Base-by-base conservation (phyloP, 176 grass and related monocot species). In the Stipa capillata region DNA sequence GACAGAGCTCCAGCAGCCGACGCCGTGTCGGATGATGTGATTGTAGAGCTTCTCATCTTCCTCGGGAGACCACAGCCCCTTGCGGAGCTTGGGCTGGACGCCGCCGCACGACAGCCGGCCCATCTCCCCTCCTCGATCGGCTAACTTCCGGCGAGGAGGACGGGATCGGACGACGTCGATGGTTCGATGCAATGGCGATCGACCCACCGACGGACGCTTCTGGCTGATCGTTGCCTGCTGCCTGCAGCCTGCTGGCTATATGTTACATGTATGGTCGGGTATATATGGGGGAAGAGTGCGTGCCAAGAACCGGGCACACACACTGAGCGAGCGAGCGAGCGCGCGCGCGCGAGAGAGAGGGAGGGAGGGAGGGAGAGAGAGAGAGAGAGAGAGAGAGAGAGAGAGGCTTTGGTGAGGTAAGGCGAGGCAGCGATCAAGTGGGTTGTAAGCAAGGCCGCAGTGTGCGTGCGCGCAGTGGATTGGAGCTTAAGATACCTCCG, bases 31-130 rank as follows among this genome's bases (percentile, higher is more conserved):
- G 72, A 94, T 87, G 92, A 94, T 89, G 89, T 94, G 92, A 71
- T 85, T 83, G 89, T 92, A 94, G 27, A 94, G 85, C 92, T 92
- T 94, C 78, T 94, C 89, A 80, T 94, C 92, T 60, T 94, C 92
- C 82, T 92, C 92, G 12, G 92, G 92, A 18, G 92, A 94, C 92
- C 92, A 94, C 9, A 94, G 79, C 24, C 92, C 92, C 82, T 92
- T 94, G 37, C 92, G 85, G 51, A 94, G 89, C 89, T 94, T 94
- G 54, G 85, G 49, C 84, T 85, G 84, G 72, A 82, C 85, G 53
- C 77, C 81, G 87, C 83, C 69, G 71, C 80, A 78, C 52, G 84
- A 74, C 45, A 82, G 84, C 56, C 92, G 84, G 65, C 92, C 92
- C 92, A 94, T 94, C n/a, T n/a, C n/a, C n/a, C n/a, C n/a, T 77